These are phyloP conservation scores for Oryza brachyantha DNA, from an alignment of 176 grass and related monocot species.

Conservation along the genomic window DNA sequence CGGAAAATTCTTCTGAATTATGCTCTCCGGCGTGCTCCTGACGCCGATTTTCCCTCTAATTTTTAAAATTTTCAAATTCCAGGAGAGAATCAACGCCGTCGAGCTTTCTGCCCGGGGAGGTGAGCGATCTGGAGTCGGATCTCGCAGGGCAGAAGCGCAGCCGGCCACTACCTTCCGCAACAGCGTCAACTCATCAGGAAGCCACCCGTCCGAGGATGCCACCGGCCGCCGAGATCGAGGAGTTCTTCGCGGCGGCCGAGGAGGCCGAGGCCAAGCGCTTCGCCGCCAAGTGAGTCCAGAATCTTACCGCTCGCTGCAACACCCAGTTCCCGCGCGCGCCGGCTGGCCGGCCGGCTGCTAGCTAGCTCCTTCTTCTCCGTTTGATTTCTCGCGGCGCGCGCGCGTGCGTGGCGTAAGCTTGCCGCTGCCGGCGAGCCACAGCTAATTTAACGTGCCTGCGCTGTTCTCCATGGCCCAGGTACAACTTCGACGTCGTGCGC, in stretches of 20 bases:
- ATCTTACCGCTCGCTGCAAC: not conserved
- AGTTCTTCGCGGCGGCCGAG: constrained; percentile 74
- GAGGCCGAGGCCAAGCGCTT: constrained; percentile 56
- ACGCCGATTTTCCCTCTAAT: not conserved
- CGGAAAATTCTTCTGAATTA: constrained; percentile 31
- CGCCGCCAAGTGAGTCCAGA: constrained; percentile 63
- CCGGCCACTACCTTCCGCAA: not conserved
- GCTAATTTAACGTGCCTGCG: constrained; percentile 7
- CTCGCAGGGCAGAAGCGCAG: constrained; percentile 12
- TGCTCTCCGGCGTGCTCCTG: constrained; percentile 2
- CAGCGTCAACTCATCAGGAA: not conserved
- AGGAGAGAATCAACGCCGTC: constrained; percentile 67
- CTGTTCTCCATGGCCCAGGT: constrained; percentile 37
- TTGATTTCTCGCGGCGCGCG: not conserved
- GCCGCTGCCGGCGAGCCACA: not conserved
- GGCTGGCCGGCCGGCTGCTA: no score
- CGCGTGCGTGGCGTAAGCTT: not conserved
- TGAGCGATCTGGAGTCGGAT: constrained; percentile 69
- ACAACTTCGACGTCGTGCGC: constrained; percentile 77
- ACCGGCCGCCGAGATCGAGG: constrained; percentile 56
- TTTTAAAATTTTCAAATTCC: constrained; percentile 17
- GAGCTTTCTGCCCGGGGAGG: constrained; percentile 34
- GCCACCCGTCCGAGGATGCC: constrained; percentile 23
- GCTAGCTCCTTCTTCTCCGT: constrained; percentile 2
- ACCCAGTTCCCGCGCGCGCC: not conserved